phyloP scores from a whole-genome alignment of 2,329 filamentous ascomycete species.

The Ilyonectria destructans region DNA sequence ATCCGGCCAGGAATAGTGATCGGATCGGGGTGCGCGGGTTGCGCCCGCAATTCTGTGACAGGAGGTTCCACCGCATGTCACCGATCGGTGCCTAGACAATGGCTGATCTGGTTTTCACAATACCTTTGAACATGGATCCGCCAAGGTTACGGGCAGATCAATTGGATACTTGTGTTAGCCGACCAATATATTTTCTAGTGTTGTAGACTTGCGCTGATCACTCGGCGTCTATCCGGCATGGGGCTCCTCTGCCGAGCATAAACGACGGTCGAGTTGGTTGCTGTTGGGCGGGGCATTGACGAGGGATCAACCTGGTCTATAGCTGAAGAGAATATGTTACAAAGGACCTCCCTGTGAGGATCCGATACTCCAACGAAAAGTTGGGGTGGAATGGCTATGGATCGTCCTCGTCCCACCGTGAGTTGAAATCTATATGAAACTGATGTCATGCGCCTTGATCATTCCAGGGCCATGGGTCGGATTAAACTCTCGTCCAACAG shows the following conservation, averaged over 20 bases:
- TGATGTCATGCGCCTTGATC: conserved; percentile 18
- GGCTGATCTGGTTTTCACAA: conserved; percentile 4
- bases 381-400: conserved; percentile 20
- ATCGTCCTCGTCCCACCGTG: conserved; percentile 15
- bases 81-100: conserved; percentile 17
- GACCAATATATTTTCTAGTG: neutral
- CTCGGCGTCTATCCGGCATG: conserved; percentile 4
- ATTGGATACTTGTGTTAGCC: neutral
- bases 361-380: conserved; percentile 8
- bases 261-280: neutral
- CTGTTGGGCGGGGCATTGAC: neutral
- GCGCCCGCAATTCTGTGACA: neutral
- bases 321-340: conserved; percentile 3
- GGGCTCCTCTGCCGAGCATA: conserved; percentile 14
- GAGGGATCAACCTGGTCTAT: conserved; percentile 15
- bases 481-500: neutral
- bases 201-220: neutral
- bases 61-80: conserved; percentile 13
- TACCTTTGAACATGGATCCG: conserved; percentile 1
- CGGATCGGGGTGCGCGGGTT: conserved; percentile 13
- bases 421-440: conserved; percentile 36
- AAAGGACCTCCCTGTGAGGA: conserved; percentile 13
- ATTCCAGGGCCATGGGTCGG: conserved; percentile 16
- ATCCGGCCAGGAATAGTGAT: conserved; percentile 8
- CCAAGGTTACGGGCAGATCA: neutral